Evolutionary conservation across 1,139 yeast genomes (phyloP), one percentile per base, ranked within the genome.

Genomic region (Candida tetrigidarum): DNA sequence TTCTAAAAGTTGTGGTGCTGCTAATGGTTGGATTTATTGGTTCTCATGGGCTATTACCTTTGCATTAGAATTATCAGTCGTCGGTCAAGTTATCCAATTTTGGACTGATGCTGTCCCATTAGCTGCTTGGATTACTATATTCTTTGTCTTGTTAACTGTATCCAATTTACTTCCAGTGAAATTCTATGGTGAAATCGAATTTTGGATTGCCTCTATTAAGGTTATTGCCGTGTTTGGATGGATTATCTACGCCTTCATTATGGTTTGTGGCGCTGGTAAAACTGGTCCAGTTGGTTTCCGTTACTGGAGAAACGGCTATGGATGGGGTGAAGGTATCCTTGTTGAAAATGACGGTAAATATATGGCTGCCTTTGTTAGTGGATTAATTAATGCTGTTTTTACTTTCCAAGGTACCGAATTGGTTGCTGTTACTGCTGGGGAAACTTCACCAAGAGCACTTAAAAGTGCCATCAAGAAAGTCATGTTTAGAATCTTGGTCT

Each of bases 241-340:
- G 78, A 65, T 86, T 53, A 57, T 86, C 27, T 84, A 84, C 56
- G 84, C 87, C 30, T 71, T 86, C 51, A 70, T 81, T 59, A 81
- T 83, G 72, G 88, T 84, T 23, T 83, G 89, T 60, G 95, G 95
- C 53, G 89, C 85, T 10, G 84, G 86, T 45, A 54, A 64, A 38
- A 74, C 80, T 12, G 90, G 91, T 14, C 86, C 91, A 12, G 78
- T 87, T 39, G 96, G 93, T 6, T 86, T 86, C 74, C 76, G 91
- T 63, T 90, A 91, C 70, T 92, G 97, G 97, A 82, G 92, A 66
- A 71, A 91, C 59, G 97, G 97, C 3, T 97, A 97, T 43, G 84
- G 97, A 2, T 89, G 79, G 83, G 91, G 89, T 51, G 76, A 84
- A 7, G 90, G 89, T 38, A 67, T 74, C 46, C 57, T 63, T 36